These are phyloP conservation scores for Albugo laibachii DNA, from an alignment of 352 stramenopile species.

Conservation along the genomic window DNA sequence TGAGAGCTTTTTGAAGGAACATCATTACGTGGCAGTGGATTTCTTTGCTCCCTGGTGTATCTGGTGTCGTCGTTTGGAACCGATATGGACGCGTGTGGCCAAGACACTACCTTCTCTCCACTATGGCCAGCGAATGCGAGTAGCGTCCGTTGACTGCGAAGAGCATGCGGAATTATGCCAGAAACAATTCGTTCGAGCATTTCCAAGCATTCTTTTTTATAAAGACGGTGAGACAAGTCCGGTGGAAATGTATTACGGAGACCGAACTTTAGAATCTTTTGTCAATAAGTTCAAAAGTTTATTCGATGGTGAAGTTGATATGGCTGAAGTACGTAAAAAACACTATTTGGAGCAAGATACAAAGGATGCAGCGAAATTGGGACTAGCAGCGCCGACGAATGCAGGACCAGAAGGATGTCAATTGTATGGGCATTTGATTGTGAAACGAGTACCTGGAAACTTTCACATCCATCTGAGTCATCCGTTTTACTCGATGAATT, in stretches of 20 bases:
- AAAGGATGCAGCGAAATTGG: slow-evolving; percentile 40
- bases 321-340: slow-evolving; percentile 74
- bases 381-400: slow-evolving; percentile 28
- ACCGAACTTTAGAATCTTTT: slow-evolving; percentile 84
- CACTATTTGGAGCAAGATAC: slow-evolving; percentile 89
- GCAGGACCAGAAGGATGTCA: slow-evolving; percentile 57
- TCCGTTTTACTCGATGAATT: slow-evolving; percentile 80
- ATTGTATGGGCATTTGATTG: slow-evolving; percentile 57
- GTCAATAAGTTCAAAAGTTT: slow-evolving; percentile 81
- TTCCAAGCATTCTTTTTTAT: slow-evolving; percentile 93
- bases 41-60: slow-evolving; percentile 94
- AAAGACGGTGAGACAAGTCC: slow-evolving; percentile 79
- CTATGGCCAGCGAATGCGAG: slow-evolving; percentile 60
- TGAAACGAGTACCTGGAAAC: slow-evolving; percentile 91
- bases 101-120: slow-evolving; percentile 78
- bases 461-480: slow-evolving; percentile 98
- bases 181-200: slow-evolving; percentile 90
- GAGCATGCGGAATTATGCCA: slow-evolving; percentile 83
- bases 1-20: slow-evolving; percentile 77
- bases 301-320: slow-evolving; percentile 52
- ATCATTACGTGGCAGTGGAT: slow-evolving; percentile 94
- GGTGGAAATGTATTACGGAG: slow-evolving; percentile 91
- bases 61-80: slow-evolving; percentile 93
- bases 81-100: slow-evolving; percentile 89
- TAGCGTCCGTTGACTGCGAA: slow-evolving; percentile 88